Conservation (phyloP, 2,329 filamentous ascomycete species). For the Albifimbria verrucaria region DNA sequence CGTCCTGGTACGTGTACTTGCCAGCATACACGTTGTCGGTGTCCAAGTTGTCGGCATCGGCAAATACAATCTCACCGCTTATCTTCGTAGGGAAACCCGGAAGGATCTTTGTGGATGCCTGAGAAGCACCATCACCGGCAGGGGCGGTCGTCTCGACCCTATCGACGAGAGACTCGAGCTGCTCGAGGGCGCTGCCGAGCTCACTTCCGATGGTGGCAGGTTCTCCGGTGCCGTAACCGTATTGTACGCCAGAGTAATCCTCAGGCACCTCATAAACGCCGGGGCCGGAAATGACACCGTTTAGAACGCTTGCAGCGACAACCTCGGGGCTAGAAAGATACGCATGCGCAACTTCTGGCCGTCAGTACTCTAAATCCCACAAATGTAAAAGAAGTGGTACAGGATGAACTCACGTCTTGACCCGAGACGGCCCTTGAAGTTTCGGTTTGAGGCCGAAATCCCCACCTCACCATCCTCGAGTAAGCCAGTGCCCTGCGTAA, state of each 20-base stretch:
- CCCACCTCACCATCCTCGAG: constrained; percentile 79
- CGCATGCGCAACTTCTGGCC: constrained; percentile 55
- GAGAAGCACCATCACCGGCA: constrained; percentile 13
- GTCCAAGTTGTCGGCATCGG: constrained; percentile 77
- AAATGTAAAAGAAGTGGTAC: not conserved
- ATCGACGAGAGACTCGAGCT: constrained; percentile 63
- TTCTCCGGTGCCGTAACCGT: constrained; percentile 12
- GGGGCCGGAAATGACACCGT: constrained; percentile 67
- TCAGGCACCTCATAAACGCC: constrained; percentile 71
- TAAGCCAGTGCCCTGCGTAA: constrained; percentile 67
- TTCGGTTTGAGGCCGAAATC: constrained; percentile 78
- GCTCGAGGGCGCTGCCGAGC: constrained; percentile 65
- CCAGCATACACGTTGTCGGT: constrained; percentile 92
- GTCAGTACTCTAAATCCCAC: not conserved
- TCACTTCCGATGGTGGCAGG: constrained; percentile 49
- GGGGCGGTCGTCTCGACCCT: constrained; percentile 46
- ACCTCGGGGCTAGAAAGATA: constrained; percentile 86
- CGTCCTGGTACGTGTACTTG: constrained; percentile 87
- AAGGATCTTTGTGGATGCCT: constrained; percentile 63
- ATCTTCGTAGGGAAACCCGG: constrained; percentile 85
- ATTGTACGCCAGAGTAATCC: constrained; percentile 25
- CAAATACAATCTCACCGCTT: constrained; percentile 83
- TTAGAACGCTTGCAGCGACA: constrained; percentile 79
- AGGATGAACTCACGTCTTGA: constrained; percentile 5
- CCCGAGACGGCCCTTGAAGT: constrained; percentile 90